Base-by-base conservation (phyloP, 2,329 filamentous ascomycete genomes). In the Hypoxylon sp. region DNA sequence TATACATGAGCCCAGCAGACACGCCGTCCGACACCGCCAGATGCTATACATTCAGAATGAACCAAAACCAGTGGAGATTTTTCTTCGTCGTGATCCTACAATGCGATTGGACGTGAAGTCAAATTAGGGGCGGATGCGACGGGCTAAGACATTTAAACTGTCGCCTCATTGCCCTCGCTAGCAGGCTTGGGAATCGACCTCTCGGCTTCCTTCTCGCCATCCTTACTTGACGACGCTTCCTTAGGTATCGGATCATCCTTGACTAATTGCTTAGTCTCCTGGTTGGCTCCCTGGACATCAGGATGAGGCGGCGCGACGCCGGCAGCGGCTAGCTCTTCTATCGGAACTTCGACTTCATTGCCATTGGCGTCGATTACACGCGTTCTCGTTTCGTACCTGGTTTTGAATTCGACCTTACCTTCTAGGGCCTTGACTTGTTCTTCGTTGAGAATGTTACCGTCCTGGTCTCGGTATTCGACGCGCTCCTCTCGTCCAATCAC, bases 321-420 rank as follows among this genome's bases (percentile, higher is more conserved):
- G 13, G 72, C 81, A 14, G 70, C 79, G 50, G 78, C 73, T 28
- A 78, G 76, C 52, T 80, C 82, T 41, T 80, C 84, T 23, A 79
- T 78, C 13, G 82, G 81, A 34, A 79, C 73, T 10, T 79, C 78
- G n/a, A 97, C 81, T 76, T 97, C 92, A 72, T 94, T 93, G 65
- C 94, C 96, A 46, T 89, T 79, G 57, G 87, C 88, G 79, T 97
- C 93, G 43, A 97, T 85, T 61, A 98, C 81, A 63, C 93, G 90
- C 7, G 94, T 98, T 71, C 92, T 88, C n/a, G 95, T 98, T 84
- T 98, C 95, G 78, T 98, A 98, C 72, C 91, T 91, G 11, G 96
- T 98, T 82, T 97, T 90, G 82, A 99, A 98, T 75, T 93, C 93
- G 65, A 98, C 94, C 81, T 97, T 97, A 75, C 95, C 96, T 79